Percentiles rank a stretch among this genome's conserved stretches.
Conservation (phyloP, 495 filamentous ascomycete genomes). For the Cudoniella acicularis region DNA sequence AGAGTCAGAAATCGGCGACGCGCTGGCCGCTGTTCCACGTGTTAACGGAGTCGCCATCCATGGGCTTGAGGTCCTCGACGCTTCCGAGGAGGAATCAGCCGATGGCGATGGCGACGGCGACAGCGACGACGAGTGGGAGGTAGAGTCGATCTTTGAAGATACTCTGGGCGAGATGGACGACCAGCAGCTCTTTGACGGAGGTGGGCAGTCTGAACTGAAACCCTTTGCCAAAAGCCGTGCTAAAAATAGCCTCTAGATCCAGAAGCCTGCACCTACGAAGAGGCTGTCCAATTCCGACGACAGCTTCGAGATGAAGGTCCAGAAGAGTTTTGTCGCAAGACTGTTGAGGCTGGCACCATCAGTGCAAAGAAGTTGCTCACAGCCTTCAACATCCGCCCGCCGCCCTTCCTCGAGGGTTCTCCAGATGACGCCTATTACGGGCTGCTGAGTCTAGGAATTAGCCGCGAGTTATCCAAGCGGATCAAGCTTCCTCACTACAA, state of each 20-base stretch:
- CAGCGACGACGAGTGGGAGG: conserved; percentile 45
- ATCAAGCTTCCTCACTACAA: conserved; percentile 80
- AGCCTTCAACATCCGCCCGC: conserved; percentile 83
- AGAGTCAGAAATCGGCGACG: conserved; percentile 9
- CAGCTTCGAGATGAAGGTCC: conserved; percentile 72
- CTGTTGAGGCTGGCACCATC: conserved; percentile 62
- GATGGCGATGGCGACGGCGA: conserved; percentile 37
- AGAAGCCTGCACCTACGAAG: conserved; percentile 60
- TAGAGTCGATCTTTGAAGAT: conserved; percentile 50
- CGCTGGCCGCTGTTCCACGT: conserved; percentile 7
- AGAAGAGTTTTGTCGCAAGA: conserved; percentile 68
- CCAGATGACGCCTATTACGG: conserved; percentile 71
- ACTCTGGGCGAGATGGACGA: conserved; percentile 49
- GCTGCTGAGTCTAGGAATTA: conserved; percentile 71
- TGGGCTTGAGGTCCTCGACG: conserved; percentile 25
- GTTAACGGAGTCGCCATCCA: conserved; percentile 20
- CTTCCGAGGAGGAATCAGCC: conserved; percentile 19
- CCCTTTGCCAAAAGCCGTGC: conserved; percentile 9
- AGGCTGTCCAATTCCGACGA: conserved; percentile 64
- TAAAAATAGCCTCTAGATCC: conserved; percentile 15
- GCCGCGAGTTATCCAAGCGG: conserved; percentile 77
- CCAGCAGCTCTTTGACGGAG: conserved; percentile 42
- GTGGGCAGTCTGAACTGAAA: conserved; percentile 26
- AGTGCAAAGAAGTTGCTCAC: conserved; percentile 82
- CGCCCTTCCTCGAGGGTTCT: conserved; percentile 69